Base-by-base conservation (phyloP, 164 flowering plant species). In the Umbellularia californica region DNA sequence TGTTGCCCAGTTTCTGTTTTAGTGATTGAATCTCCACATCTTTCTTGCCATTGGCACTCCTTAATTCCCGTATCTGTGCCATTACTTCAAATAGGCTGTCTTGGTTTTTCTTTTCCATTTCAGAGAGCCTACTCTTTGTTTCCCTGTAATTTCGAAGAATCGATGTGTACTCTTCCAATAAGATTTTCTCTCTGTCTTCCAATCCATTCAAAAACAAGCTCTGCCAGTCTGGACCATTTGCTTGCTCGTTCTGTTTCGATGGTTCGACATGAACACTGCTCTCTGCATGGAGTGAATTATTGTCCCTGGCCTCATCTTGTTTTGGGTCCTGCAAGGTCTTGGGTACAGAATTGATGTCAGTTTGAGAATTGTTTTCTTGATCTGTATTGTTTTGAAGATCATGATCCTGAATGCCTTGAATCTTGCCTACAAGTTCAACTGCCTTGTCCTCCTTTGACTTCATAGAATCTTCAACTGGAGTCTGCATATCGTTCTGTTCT, bases 151-250 rank as follows among this genome's bases (percentile, higher is more conserved):
- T 85, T 17, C 81, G 74, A 35, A 92, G 87, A 72, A 86, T 83
- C 4, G 82, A 51, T 47, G 89, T 87, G 78, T 91, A 91, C 81
- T 90, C 91, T 15, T 87, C 83, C 67, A 91, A 79, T 25, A 91
- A 77, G 70, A 77, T 52, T 79, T 85, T 90, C 71, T 90, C 97
- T 73, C 89, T 83, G 55, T 88, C 88, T n/a, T 88, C 93, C 69
- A 85, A 12, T 15, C 88, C 89, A 50, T 78, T 80, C n/a, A 82
- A 20, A 70, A 85, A 81, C 70, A 88, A 52, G 62, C 84, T 79
- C 81, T 83, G 85, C 90, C 90, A 89, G 76, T 84, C 78, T 3
- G 85, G 87, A 30, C 73, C 64, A 76, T 81, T 88, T 27, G 80
- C 88, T 28, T 62, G 79, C 30, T 77, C 82, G 3, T 27, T 68